Evolutionary conservation across 352 stramenopile genomes (phyloP), one percentile per base, ranked within the genome.

Genomic region (Phytophthora cactorum): DNA sequence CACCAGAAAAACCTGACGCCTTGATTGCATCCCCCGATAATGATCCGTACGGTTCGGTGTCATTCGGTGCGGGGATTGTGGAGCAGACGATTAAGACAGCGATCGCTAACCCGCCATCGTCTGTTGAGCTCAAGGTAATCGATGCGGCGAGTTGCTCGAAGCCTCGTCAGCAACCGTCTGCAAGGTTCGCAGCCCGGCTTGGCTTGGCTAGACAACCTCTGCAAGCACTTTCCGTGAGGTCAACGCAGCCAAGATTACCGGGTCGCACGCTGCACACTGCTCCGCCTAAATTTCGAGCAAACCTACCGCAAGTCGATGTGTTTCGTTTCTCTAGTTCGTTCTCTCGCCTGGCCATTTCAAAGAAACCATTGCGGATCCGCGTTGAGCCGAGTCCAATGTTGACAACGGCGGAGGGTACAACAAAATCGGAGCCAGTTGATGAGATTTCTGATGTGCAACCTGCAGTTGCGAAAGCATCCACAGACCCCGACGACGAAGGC

Each of bases 21-120:
- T 52, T 93, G 44, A 67, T 89, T n/a, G 82, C 84, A 38, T 66
- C 62, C 2, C 79, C 77, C 0, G 78, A 90, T 39, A 73, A 70
- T 7, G 79, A 88, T 54, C 84, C 82, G 9, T 92, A 90, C 57
- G 81, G 81, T n/a, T 63, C 75, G 4, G 81, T 79, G 10, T 73
- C 83, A 4, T 91, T 87, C 52, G 82, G 81, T 25, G 60, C 73
- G 15, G 81, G 82, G 10, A 63, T 87, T 3, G 61, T 93, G 6
- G 83, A 93, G 43, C 65, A 86, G 36, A 78, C 77, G n/a, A 74
- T 88, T 36, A 75, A 88, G 39, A 67, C 70, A 14, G 80, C 76
- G 10, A 67, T 87, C 45, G 60, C 52, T 25, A 74, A 63, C 39
- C 36, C 38, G 12, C 52, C 54, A 11, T 50, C 58, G 25, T 57